These are phyloP conservation scores for Chlorella vulgaris DNA, from an alignment of 139 green algal genomes.

Conservation along the genomic window DNA sequence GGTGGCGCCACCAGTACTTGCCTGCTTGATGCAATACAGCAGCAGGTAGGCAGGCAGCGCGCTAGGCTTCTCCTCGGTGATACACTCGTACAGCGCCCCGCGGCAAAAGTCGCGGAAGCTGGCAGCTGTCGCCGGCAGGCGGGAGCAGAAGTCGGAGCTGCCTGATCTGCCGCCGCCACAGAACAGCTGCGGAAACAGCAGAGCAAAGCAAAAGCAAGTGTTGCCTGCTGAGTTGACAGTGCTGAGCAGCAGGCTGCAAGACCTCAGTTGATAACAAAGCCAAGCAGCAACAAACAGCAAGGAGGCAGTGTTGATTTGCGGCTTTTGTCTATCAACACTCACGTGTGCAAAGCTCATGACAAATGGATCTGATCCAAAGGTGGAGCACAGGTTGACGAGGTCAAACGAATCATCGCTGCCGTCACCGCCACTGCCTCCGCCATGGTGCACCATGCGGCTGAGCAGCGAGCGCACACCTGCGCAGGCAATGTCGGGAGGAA, in stretches of 20 bases:
- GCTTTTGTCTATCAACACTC: no score
- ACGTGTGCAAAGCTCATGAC: constrained; percentile 70
- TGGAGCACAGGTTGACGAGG: constrained; percentile 70
- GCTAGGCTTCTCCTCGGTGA: constrained; percentile 67
- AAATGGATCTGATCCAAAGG: constrained; percentile 71
- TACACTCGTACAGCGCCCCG: constrained; percentile 69
- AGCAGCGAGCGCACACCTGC: constrained; percentile 73
- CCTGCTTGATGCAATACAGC: constrained; percentile 53
- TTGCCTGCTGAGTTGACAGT: background rate
- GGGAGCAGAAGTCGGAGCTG: constrained; percentile 8
- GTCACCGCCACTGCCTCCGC: background rate
- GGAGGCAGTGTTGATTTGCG: no score
- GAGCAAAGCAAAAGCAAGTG: background rate
- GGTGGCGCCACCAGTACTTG: no score
- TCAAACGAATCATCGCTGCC: constrained; percentile 39
- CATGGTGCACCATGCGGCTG: constrained; percentile 56
- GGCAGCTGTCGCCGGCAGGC: background rate
- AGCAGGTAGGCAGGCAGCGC: constrained; percentile 60
- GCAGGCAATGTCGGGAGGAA: no score
- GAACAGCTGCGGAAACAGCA: background rate
- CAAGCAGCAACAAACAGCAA: no score
- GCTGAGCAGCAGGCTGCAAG: background rate
- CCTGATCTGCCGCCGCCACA: background rate
- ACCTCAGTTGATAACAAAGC: no score
- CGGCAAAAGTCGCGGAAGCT: constrained; percentile 19